Evolutionary conservation across 352 stramenopile genomes (phyloP).

Genomic region (Globisporangium emineosum): DNA sequence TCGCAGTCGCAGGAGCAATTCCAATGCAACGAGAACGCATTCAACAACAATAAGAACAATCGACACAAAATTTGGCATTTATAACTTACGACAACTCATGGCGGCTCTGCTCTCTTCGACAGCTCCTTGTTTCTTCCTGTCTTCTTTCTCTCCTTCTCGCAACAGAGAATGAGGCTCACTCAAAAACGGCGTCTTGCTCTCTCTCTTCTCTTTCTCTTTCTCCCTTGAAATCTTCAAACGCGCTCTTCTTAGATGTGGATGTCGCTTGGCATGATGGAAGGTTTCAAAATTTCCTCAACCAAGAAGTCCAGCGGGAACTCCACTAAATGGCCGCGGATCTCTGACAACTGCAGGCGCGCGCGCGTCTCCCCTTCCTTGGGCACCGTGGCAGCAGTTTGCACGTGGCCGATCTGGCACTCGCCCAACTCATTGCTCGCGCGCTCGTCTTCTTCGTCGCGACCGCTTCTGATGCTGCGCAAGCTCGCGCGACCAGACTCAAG

Average conservation of each 20-base stretch:
- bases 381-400: constrained; percentile 81
- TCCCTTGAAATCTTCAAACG: neutral
- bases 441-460: constrained; percentile 31
- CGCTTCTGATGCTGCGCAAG: constrained; percentile 28
- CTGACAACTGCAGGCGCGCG: constrained; percentile 66
- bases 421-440: constrained; percentile 44
- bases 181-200: constrained; percentile 6
- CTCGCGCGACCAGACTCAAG: constrained; percentile 55
- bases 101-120: constrained; percentile 1
- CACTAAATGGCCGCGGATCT: constrained; percentile 83
- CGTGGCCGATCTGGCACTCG: constrained; percentile 80
- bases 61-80: constrained; percentile 13
- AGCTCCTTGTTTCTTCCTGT: constrained; percentile 1
- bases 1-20: neutral
- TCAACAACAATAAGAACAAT: neutral
- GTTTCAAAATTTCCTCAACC: constrained; percentile 80
- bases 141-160: constrained; percentile 6
- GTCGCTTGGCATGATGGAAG: constrained; percentile 74
- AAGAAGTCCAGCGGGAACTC: constrained; percentile 86
- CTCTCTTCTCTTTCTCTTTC: neutral
- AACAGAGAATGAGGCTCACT: neutral
- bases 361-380: constrained; percentile 72
- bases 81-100: constrained; percentile 12
- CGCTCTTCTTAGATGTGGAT: constrained; percentile 77
- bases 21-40: neutral